These are phyloP conservation scores for Lathyrus sativus DNA, from an alignment of 306 rosid genomes.

Conservation along the genomic window DNA sequence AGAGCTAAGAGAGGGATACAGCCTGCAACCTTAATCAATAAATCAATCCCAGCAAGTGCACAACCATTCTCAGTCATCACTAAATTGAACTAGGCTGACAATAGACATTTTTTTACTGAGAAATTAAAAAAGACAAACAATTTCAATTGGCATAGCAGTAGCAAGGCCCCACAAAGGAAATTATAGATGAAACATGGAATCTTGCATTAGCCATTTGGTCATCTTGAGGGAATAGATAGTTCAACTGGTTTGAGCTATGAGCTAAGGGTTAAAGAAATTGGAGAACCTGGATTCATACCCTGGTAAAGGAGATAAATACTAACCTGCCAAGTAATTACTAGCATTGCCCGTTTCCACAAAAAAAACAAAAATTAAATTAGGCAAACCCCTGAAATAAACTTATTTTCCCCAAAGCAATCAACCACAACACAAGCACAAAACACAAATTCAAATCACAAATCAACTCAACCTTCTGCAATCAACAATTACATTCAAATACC, in stretches of 20 bases:
- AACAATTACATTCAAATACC: constrained; percentile 31
- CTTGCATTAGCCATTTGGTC: too few relatives aligned
- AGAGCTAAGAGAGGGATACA: too few relatives aligned
- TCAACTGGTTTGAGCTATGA: too few relatives aligned
- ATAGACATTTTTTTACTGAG: not conserved
- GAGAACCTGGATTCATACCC: too few relatives aligned
- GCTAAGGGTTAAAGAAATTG: too few relatives aligned
- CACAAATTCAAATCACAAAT: constrained; percentile 25
- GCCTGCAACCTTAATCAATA: not conserved
- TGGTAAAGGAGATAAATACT: too few relatives aligned
- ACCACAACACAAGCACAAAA: constrained; percentile 11
- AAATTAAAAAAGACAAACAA: constrained; percentile 1
- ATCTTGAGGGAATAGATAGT: too few relatives aligned
- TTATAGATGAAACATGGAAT: too few relatives aligned
- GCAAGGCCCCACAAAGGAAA: too few relatives aligned
- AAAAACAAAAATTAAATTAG: not conserved
- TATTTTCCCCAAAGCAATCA: constrained; percentile 20
- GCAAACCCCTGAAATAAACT: constrained; percentile 21
- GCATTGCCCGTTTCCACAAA: too few relatives aligned
- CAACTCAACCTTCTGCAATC: constrained; percentile 4
- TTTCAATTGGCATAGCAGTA: too few relatives aligned
- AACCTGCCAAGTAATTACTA: too few relatives aligned
- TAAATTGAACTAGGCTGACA: not conserved
- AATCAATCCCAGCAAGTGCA: not conserved
- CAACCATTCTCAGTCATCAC: not conserved